phyloP scores from a whole-genome alignment of 768 basidiomycete species.

The Vararia minispora region DNA sequence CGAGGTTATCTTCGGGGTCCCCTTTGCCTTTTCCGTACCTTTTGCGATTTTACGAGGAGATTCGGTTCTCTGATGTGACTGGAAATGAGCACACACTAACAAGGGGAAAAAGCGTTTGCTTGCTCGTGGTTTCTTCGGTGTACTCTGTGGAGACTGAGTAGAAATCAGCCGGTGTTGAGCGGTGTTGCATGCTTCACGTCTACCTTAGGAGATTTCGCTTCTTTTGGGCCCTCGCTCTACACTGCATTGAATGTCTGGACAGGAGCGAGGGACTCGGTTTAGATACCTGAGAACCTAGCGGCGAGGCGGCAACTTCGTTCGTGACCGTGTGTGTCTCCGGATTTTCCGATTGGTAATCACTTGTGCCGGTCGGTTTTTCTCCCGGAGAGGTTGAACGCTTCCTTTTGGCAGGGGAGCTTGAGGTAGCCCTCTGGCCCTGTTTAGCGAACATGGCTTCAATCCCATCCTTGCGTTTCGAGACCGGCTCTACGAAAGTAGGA shows the following conservation, averaged over 20 bases:
- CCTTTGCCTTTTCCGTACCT: not conserved
- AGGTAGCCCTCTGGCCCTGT: constrained; percentile 28
- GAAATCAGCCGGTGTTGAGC: too few relatives aligned
- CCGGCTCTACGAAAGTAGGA: constrained; percentile 68
- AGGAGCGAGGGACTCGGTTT: too few relatives aligned
- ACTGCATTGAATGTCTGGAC: too few relatives aligned
- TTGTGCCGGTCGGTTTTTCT: constrained; percentile 17
- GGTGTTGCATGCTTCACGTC: too few relatives aligned
- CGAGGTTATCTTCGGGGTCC: constrained; percentile 14
- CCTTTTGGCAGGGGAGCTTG: constrained; percentile 3
- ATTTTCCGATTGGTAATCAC: constrained; percentile 17
- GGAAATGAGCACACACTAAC: too few relatives aligned
- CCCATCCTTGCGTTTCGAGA: constrained; percentile 72
- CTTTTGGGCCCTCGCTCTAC: too few relatives aligned
- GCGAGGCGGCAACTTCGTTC: not conserved
- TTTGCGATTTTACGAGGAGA: not conserved
- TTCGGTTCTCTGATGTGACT: not conserved
- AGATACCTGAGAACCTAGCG: too few relatives aligned
- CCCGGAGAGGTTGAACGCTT: not conserved
- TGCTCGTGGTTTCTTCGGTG: too few relatives aligned
- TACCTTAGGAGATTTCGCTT: too few relatives aligned
- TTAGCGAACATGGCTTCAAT: constrained; percentile 75
- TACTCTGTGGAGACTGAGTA: too few relatives aligned
- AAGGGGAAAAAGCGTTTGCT: too few relatives aligned
- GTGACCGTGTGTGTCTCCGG: constrained; percentile 6